A percentile compares a stretch with the other conserved stretches of the same genome.
Conservation (phyloP, 2,329 filamentous ascomycete species). For the Orbilia javanica region DNA sequence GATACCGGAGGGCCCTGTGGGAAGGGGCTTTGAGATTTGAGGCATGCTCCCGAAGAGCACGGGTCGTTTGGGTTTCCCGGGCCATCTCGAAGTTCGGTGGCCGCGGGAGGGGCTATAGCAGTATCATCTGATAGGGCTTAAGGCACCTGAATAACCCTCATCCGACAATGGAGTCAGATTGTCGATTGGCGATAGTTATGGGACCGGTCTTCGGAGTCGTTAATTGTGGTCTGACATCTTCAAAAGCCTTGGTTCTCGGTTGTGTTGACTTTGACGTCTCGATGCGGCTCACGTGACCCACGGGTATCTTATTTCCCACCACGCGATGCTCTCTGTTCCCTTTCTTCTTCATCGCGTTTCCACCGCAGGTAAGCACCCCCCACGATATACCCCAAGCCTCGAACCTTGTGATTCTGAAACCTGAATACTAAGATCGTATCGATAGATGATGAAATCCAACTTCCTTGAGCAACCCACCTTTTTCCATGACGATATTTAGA, state of each 20-base stretch:
- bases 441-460: slow-evolving; percentile 24
- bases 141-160: slow-evolving; percentile 15
- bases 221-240: neutral
- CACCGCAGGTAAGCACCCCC: slow-evolving; percentile 32
- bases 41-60: slow-evolving; percentile 60
- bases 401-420: neutral
- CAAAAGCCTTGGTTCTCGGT: slow-evolving; percentile 6
- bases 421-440: neutral
- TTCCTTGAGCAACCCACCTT: slow-evolving; percentile 22
- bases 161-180: slow-evolving; percentile 33
- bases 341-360: slow-evolving; percentile 57
- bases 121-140: slow-evolving; percentile 33
- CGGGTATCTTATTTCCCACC: slow-evolving; percentile 19
- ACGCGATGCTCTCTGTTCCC: slow-evolving; percentile 40
- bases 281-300: slow-evolving; percentile 36
- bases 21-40: slow-evolving; percentile 61
- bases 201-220: neutral
- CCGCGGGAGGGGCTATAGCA: slow-evolving; percentile 19
- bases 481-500: slow-evolving; percentile 58
- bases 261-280: slow-evolving; percentile 27
- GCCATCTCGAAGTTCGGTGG: slow-evolving; percentile 39
- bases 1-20: slow-evolving; percentile 59
- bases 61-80: slow-evolving; percentile 57
- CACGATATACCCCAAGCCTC: neutral
- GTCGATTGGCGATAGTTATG: neutral